Evolutionary conservation across 108 stramenopile species (phyloP), one percentile per base, ranked within the genome.

Genomic region (Aureococcus anophagefferens): DNA sequence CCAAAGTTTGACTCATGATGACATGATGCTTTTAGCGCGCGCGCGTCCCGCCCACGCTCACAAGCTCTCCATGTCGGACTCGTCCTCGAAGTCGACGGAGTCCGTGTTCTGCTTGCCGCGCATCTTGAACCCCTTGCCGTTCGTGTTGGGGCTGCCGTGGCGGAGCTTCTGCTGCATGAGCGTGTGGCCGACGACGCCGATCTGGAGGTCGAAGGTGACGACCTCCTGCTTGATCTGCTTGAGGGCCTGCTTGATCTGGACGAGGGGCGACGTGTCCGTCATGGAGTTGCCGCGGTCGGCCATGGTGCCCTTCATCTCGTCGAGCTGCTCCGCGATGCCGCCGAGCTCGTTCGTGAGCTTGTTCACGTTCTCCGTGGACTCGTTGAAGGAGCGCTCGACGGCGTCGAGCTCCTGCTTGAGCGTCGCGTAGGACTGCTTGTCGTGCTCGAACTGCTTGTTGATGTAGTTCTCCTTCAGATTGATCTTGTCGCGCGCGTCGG

Each of bases 191-290:
- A 84, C 81, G 30, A 88, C 86, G 33, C 87, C 87, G 31, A 88
- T 81, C 35, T 83, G 80, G n/a, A 85, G 59, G 70, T 88, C 87
- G 29, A 83, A 85, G n/a, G 67, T 71, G 67, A 71, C 74, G 72
- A 84, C 83, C 77, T 88, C 87, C 18, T 67, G 64, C 79, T 83
- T 79, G 36, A 86, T 74, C 65, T 81, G 62, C 65, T 81, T 75
- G 33, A 88, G 78, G 18, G 85, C 84, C 29, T 74, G 63, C 66
- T 86, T 86, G 70, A 88, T 86, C 69, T 73, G 71, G 31, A 86
- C 85, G 51, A 88, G 74, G 13, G 87, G 87, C 9, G 80, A 76
- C 30, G 85, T 82, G 80, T 88, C 87, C 62, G 77, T 84, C 84
- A 86, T 86, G 29, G 74, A 64, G 63, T 74, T 68, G 30, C 83